Evolutionary conservation across 352 stramenopile species (phyloP).

Genomic region (Phytophthora aleatoria): DNA sequence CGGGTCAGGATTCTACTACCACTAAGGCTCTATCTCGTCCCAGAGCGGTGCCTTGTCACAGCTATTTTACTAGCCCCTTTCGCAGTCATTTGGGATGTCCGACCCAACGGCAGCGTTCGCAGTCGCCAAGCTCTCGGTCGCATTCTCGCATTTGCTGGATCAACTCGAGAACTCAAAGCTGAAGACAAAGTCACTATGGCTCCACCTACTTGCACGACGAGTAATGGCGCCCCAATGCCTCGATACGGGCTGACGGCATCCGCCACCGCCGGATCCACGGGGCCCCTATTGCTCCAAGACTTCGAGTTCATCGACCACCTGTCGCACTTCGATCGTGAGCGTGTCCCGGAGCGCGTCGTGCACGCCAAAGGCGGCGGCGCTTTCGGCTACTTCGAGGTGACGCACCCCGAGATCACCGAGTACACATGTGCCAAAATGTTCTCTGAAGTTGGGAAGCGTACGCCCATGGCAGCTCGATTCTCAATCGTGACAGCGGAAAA

Average conservation of each 20-base stretch:
- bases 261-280: conserved; percentile 30
- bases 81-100: neutral
- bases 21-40: neutral
- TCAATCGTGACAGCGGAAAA: conserved; percentile 78
- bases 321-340: conserved; percentile 41
- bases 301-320: conserved; percentile 45
- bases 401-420: conserved; percentile 56
- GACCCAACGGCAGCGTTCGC: neutral
- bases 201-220: conserved; percentile 31
- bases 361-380: conserved; percentile 67
- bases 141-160: conserved; percentile 19
- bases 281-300: conserved; percentile 31
- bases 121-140: neutral
- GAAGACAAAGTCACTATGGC: conserved; percentile 18
- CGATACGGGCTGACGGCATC: conserved; percentile 32
- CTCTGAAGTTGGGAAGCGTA: conserved; percentile 74
- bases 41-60: neutral
- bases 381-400: conserved; percentile 93
- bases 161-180: neutral
- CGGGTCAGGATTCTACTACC: neutral
- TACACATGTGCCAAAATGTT: conserved; percentile 88
- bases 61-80: neutral
- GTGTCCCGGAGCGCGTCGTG: conserved; percentile 40
- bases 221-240: conserved; percentile 37
- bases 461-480: conserved; percentile 82